Percentiles rank a stretch among this genome's conserved stretches.
These are phyloP conservation scores for Trichoderma erinaceum DNA, from an alignment of 495 filamentous ascomycete genomes.

Conservation along the genomic window DNA sequence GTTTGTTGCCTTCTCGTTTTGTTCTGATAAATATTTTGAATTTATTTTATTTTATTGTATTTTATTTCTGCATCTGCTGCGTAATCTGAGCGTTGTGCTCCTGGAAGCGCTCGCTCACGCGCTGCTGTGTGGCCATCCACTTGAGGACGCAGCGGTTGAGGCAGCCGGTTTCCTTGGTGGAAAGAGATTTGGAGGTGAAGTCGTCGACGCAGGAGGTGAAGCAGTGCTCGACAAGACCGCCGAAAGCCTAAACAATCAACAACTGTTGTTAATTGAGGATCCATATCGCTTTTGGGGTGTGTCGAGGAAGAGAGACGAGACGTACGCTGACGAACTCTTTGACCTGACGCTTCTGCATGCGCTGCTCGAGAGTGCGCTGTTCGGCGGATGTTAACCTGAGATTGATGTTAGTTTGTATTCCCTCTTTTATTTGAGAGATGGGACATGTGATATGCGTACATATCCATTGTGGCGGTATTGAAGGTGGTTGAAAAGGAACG, in stretches of 20 bases:
- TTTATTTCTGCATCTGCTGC: conserved; percentile 49
- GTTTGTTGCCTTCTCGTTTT: background rate
- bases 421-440: background rate
- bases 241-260: conserved; percentile 68
- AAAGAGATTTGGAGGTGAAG: conserved; percentile 94
- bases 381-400: conserved; percentile 67
- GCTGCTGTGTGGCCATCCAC: conserved; percentile 78
- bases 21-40: background rate
- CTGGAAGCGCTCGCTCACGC: conserved; percentile 85
- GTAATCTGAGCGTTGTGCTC: conserved; percentile 89
- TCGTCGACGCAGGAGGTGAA: conserved; percentile 96
- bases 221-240: conserved; percentile 88
- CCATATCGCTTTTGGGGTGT: background rate
- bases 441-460: background rate
- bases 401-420: background rate
- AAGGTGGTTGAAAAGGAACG: background rate
- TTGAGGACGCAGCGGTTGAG: conserved; percentile 92
- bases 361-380: conserved; percentile 81
- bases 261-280: background rate
- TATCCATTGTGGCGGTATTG: conserved; percentile 17
- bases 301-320: conserved; percentile 18
- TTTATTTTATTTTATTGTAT: background rate
- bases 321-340: conserved; percentile 96
- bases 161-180: conserved; percentile 79
- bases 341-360: conserved; percentile 95